A percentile compares a stretch with the other conserved stretches of the same genome.
Conservation (phyloP, 1,284 basidiomycete species). For the Irpex sp. region DNA sequence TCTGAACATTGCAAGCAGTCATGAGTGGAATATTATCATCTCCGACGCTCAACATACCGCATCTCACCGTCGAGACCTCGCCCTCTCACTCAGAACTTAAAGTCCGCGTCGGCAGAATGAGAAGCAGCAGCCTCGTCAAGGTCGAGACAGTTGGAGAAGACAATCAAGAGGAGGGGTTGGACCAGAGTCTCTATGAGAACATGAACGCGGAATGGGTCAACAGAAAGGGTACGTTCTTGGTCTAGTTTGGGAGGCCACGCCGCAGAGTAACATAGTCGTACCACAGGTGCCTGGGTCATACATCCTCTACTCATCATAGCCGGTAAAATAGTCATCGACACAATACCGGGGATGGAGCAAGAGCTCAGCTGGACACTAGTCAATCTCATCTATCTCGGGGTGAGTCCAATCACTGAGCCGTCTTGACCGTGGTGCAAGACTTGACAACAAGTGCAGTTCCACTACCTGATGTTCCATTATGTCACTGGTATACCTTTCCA, state of each 20-base stretch:
- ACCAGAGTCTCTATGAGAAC: constrained; percentile 82
- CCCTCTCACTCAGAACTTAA: constrained; percentile 21
- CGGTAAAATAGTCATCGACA: constrained; percentile 93
- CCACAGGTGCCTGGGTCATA: constrained; percentile 92
- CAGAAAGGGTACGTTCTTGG: constrained; percentile 73
- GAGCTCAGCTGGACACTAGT: constrained; percentile 96
- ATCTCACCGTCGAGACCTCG: constrained; percentile 17
- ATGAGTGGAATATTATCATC: constrained; percentile 23
- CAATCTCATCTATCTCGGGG: constrained; percentile 89
- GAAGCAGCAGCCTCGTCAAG: constrained; percentile 82
- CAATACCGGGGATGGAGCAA: constrained; percentile 90
- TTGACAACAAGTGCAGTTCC: constrained; percentile 52
- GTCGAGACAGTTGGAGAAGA: constrained; percentile 84
- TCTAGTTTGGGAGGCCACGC: not conserved
- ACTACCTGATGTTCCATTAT: constrained; percentile 99
- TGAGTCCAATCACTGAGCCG: constrained; percentile 39
- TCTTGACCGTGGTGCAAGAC: not conserved
- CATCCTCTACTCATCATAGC: constrained; percentile 90
- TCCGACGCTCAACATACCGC: constrained; percentile 25
- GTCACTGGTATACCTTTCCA: constrained; percentile 97
- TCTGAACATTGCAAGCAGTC: not conserved
- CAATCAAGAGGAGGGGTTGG: constrained; percentile 75
- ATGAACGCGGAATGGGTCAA: constrained; percentile 99
- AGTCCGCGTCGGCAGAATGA: constrained; percentile 49
- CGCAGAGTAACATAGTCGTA: not conserved